Conservation (phyloP, 495 filamentous ascomycete genomes). For the Saxophila tyrrhenica region DNA sequence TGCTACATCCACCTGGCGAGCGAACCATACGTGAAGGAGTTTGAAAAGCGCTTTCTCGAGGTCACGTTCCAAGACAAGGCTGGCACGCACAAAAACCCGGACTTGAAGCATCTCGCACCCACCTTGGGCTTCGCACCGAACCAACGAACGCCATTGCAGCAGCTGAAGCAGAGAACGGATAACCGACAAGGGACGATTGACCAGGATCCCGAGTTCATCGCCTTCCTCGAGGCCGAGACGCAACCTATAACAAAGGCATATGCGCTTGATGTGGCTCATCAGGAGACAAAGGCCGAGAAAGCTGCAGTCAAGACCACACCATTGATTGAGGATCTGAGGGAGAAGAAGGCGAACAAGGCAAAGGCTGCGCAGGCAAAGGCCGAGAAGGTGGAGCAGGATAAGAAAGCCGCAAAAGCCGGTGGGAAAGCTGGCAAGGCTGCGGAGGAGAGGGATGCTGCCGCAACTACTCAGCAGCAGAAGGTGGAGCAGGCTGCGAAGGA, state of each 20-base stretch:
- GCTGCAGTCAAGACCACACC: conserved; percentile 62
- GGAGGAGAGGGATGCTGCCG: conserved; percentile 15
- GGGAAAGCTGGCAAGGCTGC: conserved; percentile 21
- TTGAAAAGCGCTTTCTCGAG: conserved; percentile 14
- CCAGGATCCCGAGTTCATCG: conserved; percentile 87
- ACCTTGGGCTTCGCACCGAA: conserved; percentile 72
- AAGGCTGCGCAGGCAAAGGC: conserved; percentile 43
- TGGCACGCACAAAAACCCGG: conserved; percentile 10
- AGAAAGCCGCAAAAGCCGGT: too few species aligned
- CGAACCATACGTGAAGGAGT: conserved; percentile 26
- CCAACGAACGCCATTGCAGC: conserved; percentile 54
- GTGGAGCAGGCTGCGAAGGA: conserved; percentile 58
- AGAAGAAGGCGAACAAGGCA: conserved; percentile 79
- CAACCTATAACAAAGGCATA: conserved; percentile 53
- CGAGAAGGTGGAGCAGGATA: conserved; percentile 42
- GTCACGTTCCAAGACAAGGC: conserved; percentile 48
- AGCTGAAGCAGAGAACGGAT: conserved; percentile 59
- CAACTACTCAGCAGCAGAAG: conserved; percentile 23
- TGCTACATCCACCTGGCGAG: conserved; percentile 66
- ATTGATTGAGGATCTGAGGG: conserved; percentile 76
- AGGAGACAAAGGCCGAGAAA: conserved; percentile 35
- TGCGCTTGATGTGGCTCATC: conserved; percentile 41
- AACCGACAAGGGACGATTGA: conserved; percentile 88
- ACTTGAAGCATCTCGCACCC: conserved; percentile 40
- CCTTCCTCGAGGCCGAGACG: conserved; percentile 77